Evolutionary conservation across 2,329 filamentous ascomycete genomes (phyloP), one percentile per base, ranked within the genome.

Genomic region (Cladosporium oxysporum): DNA sequence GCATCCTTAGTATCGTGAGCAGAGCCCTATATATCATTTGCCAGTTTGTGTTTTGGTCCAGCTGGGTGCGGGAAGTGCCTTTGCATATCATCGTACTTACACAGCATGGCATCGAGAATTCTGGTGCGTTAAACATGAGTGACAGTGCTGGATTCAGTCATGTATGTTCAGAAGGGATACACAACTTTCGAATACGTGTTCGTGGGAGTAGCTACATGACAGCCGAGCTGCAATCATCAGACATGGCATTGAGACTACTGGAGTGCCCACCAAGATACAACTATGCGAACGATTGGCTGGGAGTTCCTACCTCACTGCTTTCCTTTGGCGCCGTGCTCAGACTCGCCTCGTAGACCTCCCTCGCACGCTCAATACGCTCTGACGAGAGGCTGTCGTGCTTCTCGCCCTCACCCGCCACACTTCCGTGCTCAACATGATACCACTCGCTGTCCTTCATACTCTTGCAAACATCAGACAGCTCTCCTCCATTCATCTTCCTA

Each of bases 361-460:
- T 55, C 18, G 52, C 52, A 29, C 28, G 18, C 14, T 10, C 26
- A 33, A 21, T 3, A 3, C 52, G 28, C 52, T 55, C 52, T 3
- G 10, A 29, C 3, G 16, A 55, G 2, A 55, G 52, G 2, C 28
- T 6, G 10, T 58, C 55, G 26, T 58, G 35, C 49, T 47, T 37
- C 29, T 29, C 50, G 10, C 47, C 61, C 23, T 63, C 61, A 2
- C 11, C 23, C 23, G 7, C 18, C 26, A 23, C 10, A 1, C 26
- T 23, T 26, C 49, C 61, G 47, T 63, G 61, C 61, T 37, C 3
- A 23, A 57, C 61, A 8, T 5, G 16, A 29, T 55, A 63, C 50
- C 50, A 57, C 21, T 44, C 35, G 16, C 33, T 26, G 18, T 31
- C 35, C 12, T n/a, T n/a, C 26, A 31, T 44, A 11, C 49, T 53